Percentiles rank a stretch among this genome's conserved stretches.
Conservation (phyloP, 2,329 filamentous ascomycete species). For the Neonectria hederae region DNA sequence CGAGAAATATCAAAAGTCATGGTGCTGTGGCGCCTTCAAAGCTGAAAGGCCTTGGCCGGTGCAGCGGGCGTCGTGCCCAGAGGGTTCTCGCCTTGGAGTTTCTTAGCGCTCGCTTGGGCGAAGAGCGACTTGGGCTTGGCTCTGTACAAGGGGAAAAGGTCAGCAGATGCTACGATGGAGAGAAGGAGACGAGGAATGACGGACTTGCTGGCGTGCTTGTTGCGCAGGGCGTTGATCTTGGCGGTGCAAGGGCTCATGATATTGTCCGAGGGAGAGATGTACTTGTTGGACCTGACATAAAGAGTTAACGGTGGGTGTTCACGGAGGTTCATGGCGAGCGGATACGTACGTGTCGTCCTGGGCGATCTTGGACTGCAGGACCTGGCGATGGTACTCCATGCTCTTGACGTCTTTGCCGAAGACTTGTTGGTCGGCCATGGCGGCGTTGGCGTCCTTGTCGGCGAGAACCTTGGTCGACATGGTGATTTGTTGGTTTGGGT, state of each 20-base stretch:
- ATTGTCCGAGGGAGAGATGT: constrained; percentile 86
- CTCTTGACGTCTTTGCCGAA: constrained; percentile 65
- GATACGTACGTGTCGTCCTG: constrained; percentile 70
- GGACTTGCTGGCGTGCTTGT: constrained; percentile 82
- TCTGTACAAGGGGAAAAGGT: constrained; percentile 48
- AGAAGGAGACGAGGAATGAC: constrained; percentile 42
- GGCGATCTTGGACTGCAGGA: constrained; percentile 74
- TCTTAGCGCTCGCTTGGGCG: constrained; percentile 72
- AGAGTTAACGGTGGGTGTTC: constrained; percentile 21
- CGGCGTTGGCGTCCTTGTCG: constrained; percentile 72
- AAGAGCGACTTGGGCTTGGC: constrained; percentile 75
- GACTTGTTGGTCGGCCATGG: constrained; percentile 49
- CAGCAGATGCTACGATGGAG: constrained; percentile 24
- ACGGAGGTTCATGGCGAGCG: not conserved
- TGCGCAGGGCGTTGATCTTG: constrained; percentile 83
- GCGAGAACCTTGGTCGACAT: constrained; percentile 71
- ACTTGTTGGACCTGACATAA: constrained; percentile 58
- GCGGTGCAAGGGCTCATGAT: constrained; percentile 89
- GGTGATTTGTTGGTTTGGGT: not conserved
- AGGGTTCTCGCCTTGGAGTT: constrained; percentile 60
- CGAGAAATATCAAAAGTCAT: constrained; percentile 10
- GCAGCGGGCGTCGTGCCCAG: constrained; percentile 50
- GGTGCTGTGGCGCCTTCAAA: constrained; percentile 18
- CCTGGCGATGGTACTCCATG: constrained; percentile 82
- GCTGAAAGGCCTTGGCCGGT: constrained; percentile 41